These are phyloP conservation scores for Centella asiatica DNA, from an alignment of 129 eudicot genomes.

Conservation along the genomic window DNA sequence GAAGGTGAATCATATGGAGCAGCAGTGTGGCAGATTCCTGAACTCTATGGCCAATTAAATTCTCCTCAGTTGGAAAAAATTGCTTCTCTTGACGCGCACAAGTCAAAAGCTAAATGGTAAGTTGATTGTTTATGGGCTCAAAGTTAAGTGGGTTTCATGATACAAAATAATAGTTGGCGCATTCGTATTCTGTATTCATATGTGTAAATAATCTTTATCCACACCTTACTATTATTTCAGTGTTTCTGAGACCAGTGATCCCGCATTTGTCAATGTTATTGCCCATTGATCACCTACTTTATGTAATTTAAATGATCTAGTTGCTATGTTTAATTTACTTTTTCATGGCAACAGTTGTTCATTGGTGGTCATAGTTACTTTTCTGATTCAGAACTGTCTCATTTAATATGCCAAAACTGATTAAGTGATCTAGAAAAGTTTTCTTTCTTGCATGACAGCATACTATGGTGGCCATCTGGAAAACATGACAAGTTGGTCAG, in stretches of 20 bases:
- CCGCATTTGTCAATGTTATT: neutral
- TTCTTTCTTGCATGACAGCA: constrained; percentile 35
- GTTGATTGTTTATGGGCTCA: constrained; percentile 19
- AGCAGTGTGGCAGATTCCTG: constrained; percentile 96
- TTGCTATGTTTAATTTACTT: neutral
- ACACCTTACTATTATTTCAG: no score
- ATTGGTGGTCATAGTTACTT: neutral
- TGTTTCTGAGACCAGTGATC: neutral
- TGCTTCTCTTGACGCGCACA: constrained; percentile 79
- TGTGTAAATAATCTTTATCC: no score
- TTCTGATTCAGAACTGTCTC: neutral
- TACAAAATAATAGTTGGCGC: neutral
- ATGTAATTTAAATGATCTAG: neutral
- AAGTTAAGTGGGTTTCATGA: neutral
- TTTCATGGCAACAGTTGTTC: neutral
- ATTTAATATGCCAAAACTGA: neutral
- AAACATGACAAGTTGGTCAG: constrained; percentile 84
- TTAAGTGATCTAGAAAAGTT: neutral
- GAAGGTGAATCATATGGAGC: constrained; percentile 92
- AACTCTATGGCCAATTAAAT: constrained; percentile 83
- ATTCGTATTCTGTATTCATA: no score
- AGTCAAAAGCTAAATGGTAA: constrained; percentile 66
- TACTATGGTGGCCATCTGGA: constrained; percentile 97
- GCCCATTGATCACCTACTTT: neutral
- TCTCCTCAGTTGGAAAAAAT: constrained; percentile 83